phyloP scores from a whole-genome alignment of 495 filamentous ascomycete species.

The Barbatosphaeria neglecta region DNA sequence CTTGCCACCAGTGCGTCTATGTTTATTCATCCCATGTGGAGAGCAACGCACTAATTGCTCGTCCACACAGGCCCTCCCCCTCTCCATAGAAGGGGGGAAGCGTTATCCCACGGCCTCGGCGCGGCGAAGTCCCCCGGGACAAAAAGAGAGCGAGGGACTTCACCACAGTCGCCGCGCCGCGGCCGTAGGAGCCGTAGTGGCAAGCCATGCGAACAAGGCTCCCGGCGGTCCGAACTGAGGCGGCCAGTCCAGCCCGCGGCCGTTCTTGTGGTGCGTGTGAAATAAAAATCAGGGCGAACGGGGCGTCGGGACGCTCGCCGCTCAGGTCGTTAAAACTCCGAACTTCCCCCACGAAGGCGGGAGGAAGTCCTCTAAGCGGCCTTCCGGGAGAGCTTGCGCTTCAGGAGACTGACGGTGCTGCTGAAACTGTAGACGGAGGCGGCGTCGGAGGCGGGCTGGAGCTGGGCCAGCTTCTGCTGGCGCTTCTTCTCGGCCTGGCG shows the following conservation, averaged over 20 bases:
- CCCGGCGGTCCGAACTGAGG: not conserved
- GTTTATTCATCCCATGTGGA: too few species aligned
- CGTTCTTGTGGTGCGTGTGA: not conserved
- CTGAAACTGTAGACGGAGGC: conserved; percentile 3
- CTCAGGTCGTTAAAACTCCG: too few species aligned
- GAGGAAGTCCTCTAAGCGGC: too few species aligned
- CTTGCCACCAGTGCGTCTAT: too few species aligned
- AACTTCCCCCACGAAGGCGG: too few species aligned
- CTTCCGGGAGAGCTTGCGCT: conserved; percentile 1
- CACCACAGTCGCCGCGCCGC: not conserved
- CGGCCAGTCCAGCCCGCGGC: not conserved
- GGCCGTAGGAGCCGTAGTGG: not conserved
- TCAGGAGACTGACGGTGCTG: conserved; percentile 2
- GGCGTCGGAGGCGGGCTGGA: conserved; percentile 1
- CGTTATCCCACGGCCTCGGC: not conserved
- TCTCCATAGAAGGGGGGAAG: too few species aligned
- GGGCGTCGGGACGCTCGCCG: too few species aligned
- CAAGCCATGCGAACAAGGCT: not conserved
- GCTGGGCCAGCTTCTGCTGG: not conserved
- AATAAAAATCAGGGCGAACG: not conserved
- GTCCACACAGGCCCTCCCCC: not conserved
- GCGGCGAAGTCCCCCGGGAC: not conserved
- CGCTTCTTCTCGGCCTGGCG: not conserved
- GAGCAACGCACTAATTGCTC: too few species aligned
- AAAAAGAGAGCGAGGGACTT: not conserved